These are phyloP conservation scores for Thermochaetoides thermophila DNA, from an alignment of 495 filamentous ascomycete species.

Conservation along the genomic window DNA sequence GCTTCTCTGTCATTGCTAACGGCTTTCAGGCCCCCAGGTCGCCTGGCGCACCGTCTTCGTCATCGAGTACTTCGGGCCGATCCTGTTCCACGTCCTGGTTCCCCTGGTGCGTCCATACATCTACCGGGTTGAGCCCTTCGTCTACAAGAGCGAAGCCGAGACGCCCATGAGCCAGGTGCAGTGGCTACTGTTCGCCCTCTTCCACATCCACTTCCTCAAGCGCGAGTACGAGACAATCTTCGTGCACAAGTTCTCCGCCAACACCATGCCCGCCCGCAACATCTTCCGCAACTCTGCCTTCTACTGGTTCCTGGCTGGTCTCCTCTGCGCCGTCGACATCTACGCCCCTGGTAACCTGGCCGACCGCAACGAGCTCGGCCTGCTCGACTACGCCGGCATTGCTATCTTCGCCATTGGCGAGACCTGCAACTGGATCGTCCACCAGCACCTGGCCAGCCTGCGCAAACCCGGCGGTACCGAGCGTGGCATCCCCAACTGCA, in stretches of 20 bases:
- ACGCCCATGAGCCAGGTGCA: constrained; percentile 47
- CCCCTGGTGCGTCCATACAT: constrained; percentile 59
- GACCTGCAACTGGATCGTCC: constrained; percentile 61
- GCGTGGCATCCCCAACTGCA: constrained; percentile 70
- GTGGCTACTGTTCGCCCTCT: constrained; percentile 51
- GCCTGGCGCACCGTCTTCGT: constrained; percentile 88
- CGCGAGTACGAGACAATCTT: constrained; percentile 89
- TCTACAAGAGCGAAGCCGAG: constrained; percentile 19
- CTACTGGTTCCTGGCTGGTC: constrained; percentile 75
- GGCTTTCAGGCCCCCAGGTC: constrained; percentile 62
- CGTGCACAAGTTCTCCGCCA: constrained; percentile 86
- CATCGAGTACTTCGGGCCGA: constrained; percentile 89
- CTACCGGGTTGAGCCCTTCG: constrained; percentile 46
- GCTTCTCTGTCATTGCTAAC: constrained; percentile 1
- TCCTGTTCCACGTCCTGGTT: constrained; percentile 62
- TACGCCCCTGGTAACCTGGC: constrained; percentile 59
- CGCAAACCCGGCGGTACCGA: constrained; percentile 70
- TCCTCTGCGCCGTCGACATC: constrained; percentile 71
- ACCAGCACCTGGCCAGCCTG: constrained; percentile 58
- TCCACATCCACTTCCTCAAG: constrained; percentile 79
- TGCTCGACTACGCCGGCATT: constrained; percentile 47
- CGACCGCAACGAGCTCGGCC: constrained; percentile 23
- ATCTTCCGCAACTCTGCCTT: constrained; percentile 84
- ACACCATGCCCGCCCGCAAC: constrained; percentile 79
- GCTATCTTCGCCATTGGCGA: constrained; percentile 62